These are phyloP conservation scores for Candida boidinii DNA, from an alignment of 805 yeast genomes.

Conservation along the genomic window DNA sequence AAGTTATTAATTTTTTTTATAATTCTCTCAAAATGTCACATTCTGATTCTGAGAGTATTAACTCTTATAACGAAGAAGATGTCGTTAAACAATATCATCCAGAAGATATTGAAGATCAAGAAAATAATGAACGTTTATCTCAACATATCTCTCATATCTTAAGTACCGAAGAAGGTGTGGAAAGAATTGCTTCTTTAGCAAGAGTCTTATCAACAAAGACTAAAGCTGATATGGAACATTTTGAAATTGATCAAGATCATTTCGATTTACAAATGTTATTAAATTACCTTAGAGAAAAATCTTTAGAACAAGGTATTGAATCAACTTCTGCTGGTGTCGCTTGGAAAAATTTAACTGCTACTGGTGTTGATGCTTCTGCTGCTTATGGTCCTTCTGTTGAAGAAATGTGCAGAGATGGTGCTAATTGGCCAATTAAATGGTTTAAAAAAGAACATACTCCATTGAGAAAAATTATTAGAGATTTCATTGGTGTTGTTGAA, in stretches of 20 bases:
- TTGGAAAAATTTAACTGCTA: conserved; percentile 32
- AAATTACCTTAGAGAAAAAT: conserved; percentile 28
- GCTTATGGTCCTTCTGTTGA: conserved; percentile 40
- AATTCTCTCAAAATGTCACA: no score
- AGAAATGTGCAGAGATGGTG: conserved; percentile 29
- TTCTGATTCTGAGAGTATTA: conserved; percentile 17
- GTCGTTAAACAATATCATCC: conserved; percentile 19
- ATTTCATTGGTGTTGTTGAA: conserved; percentile 31
- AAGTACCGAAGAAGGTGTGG: conserved; percentile 18
- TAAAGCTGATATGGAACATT: conserved; percentile 32
- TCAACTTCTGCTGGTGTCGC: conserved; percentile 44
- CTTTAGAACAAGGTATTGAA: conserved; percentile 36
- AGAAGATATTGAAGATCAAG: conserved; percentile 17
- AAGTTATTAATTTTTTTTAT: no score
- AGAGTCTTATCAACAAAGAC: conserved; percentile 42
- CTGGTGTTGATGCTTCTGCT: conserved; percentile 45
- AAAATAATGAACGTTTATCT: conserved; percentile 15
- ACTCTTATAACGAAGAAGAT: conserved; percentile 12
- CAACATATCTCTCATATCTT: conserved; percentile 19
- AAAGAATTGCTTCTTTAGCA: conserved; percentile 38
- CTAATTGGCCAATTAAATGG: conserved; percentile 20
- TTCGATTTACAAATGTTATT: conserved; percentile 36
- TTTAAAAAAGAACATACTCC: conserved; percentile 24
- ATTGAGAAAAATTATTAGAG: conserved; percentile 29
- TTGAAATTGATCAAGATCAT: conserved; percentile 36